A percentile compares a stretch with the other conserved stretches of the same genome.
phyloP scores from a whole-genome alignment of 805 yeast genomes.

The Clavispora fructus region DNA sequence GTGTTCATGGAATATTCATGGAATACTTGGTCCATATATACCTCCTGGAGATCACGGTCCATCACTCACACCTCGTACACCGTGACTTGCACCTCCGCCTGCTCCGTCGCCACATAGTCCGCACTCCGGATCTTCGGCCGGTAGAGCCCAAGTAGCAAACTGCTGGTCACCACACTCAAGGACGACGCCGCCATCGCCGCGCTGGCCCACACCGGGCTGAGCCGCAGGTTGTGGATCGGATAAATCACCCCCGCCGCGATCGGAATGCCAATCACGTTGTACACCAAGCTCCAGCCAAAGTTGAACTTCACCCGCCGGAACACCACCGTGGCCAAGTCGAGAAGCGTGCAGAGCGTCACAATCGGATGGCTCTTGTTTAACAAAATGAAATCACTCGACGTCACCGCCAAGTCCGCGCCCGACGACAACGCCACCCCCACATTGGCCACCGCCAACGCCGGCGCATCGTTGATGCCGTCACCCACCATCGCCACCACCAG shows the following conservation, averaged over 20 bases:
- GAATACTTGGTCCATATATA: too few relatives aligned
- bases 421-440: slow-evolving; percentile 74
- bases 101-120: neutral
- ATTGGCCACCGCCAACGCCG: slow-evolving; percentile 70
- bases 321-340: slow-evolving; percentile 47
- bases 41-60: too few relatives aligned
- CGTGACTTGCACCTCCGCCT: neutral
- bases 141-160: slow-evolving; percentile 47
- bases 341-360: slow-evolving; percentile 47
- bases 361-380: slow-evolving; percentile 50
- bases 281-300: slow-evolving; percentile 55
- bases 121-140: slow-evolving; percentile 29
- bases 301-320: slow-evolving; percentile 52
- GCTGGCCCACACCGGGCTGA: slow-evolving; percentile 63
- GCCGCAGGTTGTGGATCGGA: slow-evolving; percentile 48
- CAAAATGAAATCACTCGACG: slow-evolving; percentile 69
- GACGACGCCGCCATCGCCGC: slow-evolving; percentile 62
- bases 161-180: slow-evolving; percentile 53
- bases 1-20: too few relatives aligned
- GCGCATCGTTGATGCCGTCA: slow-evolving; percentile 82
- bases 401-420: slow-evolving; percentile 71
- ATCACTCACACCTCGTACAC: slow-evolving; percentile 1
- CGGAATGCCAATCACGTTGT: slow-evolving; percentile 54
- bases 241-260: slow-evolving; percentile 65
- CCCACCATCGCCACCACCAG: slow-evolving; percentile 64